These are phyloP conservation scores for Mrakia blollopis DNA, from an alignment of 768 basidiomycete genomes.

Conservation along the genomic window DNA sequence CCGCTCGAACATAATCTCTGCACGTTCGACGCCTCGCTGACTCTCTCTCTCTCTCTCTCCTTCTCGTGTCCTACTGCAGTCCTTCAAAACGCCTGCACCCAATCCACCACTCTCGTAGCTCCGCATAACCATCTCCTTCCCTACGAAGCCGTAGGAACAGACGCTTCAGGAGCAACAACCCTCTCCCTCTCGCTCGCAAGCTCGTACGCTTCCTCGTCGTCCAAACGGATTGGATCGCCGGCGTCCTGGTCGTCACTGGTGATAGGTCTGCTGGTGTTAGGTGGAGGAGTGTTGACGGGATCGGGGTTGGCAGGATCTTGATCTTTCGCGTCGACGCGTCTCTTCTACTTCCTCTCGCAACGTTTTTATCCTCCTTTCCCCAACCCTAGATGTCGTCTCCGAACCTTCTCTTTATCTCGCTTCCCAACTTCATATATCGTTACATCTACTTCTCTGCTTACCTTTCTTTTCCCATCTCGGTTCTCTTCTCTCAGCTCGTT, in stretches of 20 bases:
- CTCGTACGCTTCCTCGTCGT: background rate
- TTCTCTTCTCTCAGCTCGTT: background rate
- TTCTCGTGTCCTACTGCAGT: background rate
- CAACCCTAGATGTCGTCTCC: background rate
- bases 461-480: background rate
- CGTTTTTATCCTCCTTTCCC: background rate
- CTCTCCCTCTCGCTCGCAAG: background rate
- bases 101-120: background rate
- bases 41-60: background rate
- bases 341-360: background rate
- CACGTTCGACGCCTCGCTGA: background rate
- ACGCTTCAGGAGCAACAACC: background rate
- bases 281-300: too few relatives aligned
- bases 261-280: too few relatives aligned
- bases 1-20: too few relatives aligned
- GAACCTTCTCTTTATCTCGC: background rate
- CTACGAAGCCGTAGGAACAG: background rate
- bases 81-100: constrained; percentile 16
- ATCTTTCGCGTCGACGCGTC: background rate
- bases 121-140: background rate
- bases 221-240: background rate
- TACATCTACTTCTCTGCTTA: background rate
- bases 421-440: background rate
- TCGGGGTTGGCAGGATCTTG: background rate
- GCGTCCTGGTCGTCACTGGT: too few relatives aligned